Percentiles rank a stretch among this genome's conserved stretches.
Conservation (phyloP, 2,329 filamentous ascomycete species). For the Coniochaeta pulveracea region DNA sequence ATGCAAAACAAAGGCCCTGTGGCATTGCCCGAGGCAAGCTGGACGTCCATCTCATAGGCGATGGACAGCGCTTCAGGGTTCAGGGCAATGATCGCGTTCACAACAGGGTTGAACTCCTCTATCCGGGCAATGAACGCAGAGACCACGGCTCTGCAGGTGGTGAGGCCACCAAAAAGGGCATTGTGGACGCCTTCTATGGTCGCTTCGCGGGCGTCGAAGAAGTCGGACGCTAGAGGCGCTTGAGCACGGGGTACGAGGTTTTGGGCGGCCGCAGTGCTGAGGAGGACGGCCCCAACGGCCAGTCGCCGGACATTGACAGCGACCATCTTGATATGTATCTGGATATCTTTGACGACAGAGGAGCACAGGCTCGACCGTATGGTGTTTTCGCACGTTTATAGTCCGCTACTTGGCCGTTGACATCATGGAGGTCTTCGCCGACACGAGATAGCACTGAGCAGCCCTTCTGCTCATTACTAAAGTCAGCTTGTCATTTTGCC, state of each 20-base stretch:
- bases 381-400: too few species aligned
- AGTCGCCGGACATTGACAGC: not conserved
- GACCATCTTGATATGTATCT: not conserved
- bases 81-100: constrained; percentile 45
- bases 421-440: too few species aligned
- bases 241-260: too few species aligned
- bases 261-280: too few species aligned
- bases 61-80: constrained; percentile 28
- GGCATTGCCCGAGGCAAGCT: constrained; percentile 32
- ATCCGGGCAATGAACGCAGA: constrained; percentile 45
- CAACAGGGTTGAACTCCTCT: constrained; percentile 39
- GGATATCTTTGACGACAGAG: too few species aligned
- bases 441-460: too few species aligned
- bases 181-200: constrained; percentile 46
- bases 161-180: constrained; percentile 37
- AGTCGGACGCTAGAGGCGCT: constrained; percentile 5
- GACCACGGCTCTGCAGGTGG: constrained; percentile 42
- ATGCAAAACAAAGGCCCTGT: constrained; percentile 46
- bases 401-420: too few species aligned
- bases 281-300: not conserved
- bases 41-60: constrained; percentile 37
- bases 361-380: too few species aligned
- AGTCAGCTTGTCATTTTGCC: too few species aligned
- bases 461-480: too few species aligned
- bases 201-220: constrained; percentile 43